Percentiles rank a stretch among this genome's conserved stretches.
These are phyloP conservation scores for Fusarium kyushuense DNA, from an alignment of 2,329 filamentous ascomycete species.

Conservation along the genomic window DNA sequence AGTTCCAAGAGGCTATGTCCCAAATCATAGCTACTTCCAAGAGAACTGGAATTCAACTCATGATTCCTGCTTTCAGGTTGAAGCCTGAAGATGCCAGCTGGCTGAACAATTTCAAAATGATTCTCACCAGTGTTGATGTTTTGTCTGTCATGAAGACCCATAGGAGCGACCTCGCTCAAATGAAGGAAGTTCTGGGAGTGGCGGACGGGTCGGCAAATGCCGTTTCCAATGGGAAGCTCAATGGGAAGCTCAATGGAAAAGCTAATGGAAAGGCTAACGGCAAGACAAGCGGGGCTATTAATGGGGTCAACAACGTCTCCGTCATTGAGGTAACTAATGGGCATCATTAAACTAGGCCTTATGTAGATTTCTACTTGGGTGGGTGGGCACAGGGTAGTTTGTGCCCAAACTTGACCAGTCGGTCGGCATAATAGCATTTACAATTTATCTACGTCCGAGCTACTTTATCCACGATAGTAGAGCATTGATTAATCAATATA, in stretches of 20 bases:
- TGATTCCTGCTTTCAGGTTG: conserved; percentile 5
- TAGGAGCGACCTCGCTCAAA: not conserved
- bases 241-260: not conserved
- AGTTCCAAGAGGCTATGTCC: not conserved
- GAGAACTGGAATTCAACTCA: conserved; percentile 2
- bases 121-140: conserved; percentile 5
- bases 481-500: too few species aligned
- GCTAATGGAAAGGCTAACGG: not conserved
- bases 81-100: not conserved
- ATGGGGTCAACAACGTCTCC: not conserved
- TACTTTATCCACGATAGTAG: too few species aligned
- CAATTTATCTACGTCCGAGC: not conserved
- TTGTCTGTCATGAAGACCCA: not conserved
- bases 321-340: not conserved
- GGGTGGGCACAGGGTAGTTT: not conserved
- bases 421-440: not conserved
- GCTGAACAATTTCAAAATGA: conserved; percentile 8
- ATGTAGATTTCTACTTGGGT: not conserved
- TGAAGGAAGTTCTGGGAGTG: not conserved
- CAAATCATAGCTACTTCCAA: not conserved
- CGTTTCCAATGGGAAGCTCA: not conserved
- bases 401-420: too few species aligned
- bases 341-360: not conserved
- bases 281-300: too few species aligned
- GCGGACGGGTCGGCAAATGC: not conserved